Base-by-base conservation (phyloP, 768 basidiomycete species). In the Lentinula sp. region DNA sequence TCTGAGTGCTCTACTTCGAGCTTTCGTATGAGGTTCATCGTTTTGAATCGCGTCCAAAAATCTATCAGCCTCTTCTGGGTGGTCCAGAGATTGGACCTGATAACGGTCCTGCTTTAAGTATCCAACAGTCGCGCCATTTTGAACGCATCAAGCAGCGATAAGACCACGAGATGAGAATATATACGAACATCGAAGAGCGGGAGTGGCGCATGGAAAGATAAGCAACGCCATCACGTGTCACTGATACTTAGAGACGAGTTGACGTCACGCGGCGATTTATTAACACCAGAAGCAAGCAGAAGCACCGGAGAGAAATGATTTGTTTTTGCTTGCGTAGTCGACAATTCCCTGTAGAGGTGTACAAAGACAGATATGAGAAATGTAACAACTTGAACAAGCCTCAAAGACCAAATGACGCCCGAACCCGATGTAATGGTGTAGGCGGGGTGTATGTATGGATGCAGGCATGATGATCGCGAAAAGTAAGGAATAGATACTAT, bases 11-110 rank as follows among this genome's bases (percentile, higher is more conserved):
- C 59, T 15, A 60, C 59, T 39, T 60, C 33, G 3, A 60, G 59
- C 50, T 60, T 60, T 46, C 59, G 59, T 60, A 60, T 2, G 3
- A 52, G 6, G 50, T 51, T 51, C 58, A 59, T 60, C 15, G 32
- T 53, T 18, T 9, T 10, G 48, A 23, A 23, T 23, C 13, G 48
- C 4, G 37, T 39, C 3, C 6, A 4, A 28, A 51, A 51, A 15
- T 32, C 28, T 51, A 16, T 15, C 12, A 16, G 16, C 16, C 15
- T 51, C 16, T 8, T 35, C 15, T 12, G 35, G 28, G 28, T 51
- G 13, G 33, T 32, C 9, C 8, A n/a, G 13, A 35, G 3, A 51
- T 4, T 32, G 15, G 20, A 4, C 15, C 13, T 32, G 50, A 51
- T 51, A 1, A 51, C 12, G 32, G 5, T 13, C 33, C 15, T 15